Evolutionary conservation across 1,284 basidiomycete species (phyloP).

Genomic region (Microbotryum violaceum): DNA sequence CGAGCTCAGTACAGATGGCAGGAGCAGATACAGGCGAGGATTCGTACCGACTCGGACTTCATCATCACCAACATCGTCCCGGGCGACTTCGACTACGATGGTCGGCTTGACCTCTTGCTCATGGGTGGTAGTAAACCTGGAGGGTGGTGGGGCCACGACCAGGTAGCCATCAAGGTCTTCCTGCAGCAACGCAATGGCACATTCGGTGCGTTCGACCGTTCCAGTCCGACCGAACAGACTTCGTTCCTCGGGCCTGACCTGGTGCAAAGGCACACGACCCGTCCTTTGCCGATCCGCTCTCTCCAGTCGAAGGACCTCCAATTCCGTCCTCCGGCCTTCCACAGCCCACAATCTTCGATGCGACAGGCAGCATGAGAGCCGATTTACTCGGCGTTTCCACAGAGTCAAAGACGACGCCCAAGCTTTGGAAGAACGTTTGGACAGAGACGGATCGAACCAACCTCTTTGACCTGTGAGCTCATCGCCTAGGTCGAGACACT

Average conservation of each 20-base stretch:
- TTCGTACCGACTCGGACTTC: constrained; percentile 30
- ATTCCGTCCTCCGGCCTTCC: constrained; percentile 59
- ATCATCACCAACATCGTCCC: constrained; percentile 66
- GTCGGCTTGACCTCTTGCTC: constrained; percentile 78
- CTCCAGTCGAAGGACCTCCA: constrained; percentile 39
- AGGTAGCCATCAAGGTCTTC: constrained; percentile 53
- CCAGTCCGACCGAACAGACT: background rate
- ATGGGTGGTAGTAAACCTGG: constrained; percentile 53
- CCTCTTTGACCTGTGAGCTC: constrained; percentile 52
- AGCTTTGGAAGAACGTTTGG: constrained; percentile 70
- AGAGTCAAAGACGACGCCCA: constrained; percentile 43
- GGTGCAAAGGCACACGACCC: background rate
- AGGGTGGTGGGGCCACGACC: constrained; percentile 43
- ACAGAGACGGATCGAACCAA: constrained; percentile 48
- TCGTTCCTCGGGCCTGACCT: constrained; percentile 6
- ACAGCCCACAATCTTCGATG: constrained; percentile 80
- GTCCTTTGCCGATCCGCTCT: background rate
- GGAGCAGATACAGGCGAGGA: constrained; percentile 45
- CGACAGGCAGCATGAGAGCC: constrained; percentile 77
- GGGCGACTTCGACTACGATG: constrained; percentile 86
- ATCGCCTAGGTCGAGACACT: background rate
- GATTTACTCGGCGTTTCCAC: constrained; percentile 71
- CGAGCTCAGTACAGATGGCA: constrained; percentile 62
- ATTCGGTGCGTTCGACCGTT: constrained; percentile 52
- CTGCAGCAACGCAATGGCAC: constrained; percentile 55